A percentile compares a stretch with the other conserved stretches of the same genome.
Evolutionary conservation across 495 filamentous ascomycete species (phyloP).

Genomic region (Aspergillus cavernicola): DNA sequence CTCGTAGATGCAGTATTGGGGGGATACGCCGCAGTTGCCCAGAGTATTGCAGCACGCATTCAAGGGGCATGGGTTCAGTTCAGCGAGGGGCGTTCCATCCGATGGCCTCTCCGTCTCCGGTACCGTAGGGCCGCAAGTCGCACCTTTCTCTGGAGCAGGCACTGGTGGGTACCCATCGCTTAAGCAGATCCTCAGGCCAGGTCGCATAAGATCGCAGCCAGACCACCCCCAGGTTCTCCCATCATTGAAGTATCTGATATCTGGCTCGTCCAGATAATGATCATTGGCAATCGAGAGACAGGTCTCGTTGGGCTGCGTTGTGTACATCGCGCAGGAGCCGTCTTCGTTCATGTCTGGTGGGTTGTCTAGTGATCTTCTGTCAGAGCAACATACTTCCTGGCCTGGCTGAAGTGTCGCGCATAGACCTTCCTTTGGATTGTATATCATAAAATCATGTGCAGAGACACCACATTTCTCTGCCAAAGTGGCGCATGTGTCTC

Average conservation of each 20-base stretch:
- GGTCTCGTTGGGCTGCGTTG: slow-evolving; percentile 27
- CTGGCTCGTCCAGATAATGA: slow-evolving; percentile 25
- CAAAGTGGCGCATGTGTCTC: slow-evolving; percentile 39
- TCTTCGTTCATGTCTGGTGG: slow-evolving; percentile 37
- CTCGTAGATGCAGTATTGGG: slow-evolving; percentile 9
- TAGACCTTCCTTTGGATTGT: slow-evolving; percentile 30
- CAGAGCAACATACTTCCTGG: slow-evolving; percentile 47
- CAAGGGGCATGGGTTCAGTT: slow-evolving; percentile 8
- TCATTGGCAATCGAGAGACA: slow-evolving; percentile 22
- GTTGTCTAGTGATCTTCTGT: slow-evolving; percentile 34
- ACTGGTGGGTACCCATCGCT: slow-evolving; percentile 6
- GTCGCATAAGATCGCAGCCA: slow-evolving; percentile 3
- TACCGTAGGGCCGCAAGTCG: slow-evolving; percentile 7
- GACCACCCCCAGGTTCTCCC: slow-evolving; percentile 22
- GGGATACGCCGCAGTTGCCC: slow-evolving; percentile 5
- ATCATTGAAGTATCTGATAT: slow-evolving; percentile 32
- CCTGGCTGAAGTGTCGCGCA: slow-evolving; percentile 31
- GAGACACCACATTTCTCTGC: slow-evolving; percentile 40
- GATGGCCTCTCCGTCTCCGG: neutral
- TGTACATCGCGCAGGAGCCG: slow-evolving; percentile 38
- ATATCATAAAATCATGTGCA: slow-evolving; percentile 32
- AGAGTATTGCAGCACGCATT: slow-evolving; percentile 10
- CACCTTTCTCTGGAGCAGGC: neutral
- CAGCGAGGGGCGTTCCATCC: neutral
- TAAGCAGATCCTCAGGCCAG: slow-evolving; percentile 8